phyloP scores from a whole-genome alignment of 805 yeast species.

The Candida jianshihensis region DNA sequence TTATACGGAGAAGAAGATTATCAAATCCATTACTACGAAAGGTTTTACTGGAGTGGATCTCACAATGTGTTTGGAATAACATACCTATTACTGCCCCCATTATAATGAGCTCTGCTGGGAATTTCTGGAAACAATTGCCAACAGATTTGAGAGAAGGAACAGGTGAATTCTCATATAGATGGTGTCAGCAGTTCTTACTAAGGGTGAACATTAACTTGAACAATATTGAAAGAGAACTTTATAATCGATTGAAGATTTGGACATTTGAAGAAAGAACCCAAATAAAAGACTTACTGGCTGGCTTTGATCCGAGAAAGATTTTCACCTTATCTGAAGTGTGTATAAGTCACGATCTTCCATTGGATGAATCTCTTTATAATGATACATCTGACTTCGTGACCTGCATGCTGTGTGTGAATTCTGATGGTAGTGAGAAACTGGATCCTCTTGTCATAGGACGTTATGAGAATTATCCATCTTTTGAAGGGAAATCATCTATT shows the following conservation, averaged over 20 bases:
- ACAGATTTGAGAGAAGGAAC: slow-evolving; percentile 48
- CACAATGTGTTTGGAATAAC: slow-evolving; percentile 60
- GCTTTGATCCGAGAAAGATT: slow-evolving; percentile 43
- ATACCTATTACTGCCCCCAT: slow-evolving; percentile 60
- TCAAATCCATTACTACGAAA: slow-evolving; percentile 50
- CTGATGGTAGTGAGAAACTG: slow-evolving; percentile 56
- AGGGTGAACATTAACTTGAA: slow-evolving; percentile 46
- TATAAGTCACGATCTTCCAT: slow-evolving; percentile 50
- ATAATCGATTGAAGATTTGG: slow-evolving; percentile 50
- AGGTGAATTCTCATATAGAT: slow-evolving; percentile 58
- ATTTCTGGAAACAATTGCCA: slow-evolving; percentile 58
- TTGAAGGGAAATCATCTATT: slow-evolving; percentile 30
- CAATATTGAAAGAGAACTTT: slow-evolving; percentile 37
- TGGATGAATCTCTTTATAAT: slow-evolving; percentile 46
- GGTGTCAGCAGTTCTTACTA: slow-evolving; percentile 41
- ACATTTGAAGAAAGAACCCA: slow-evolving; percentile 47
- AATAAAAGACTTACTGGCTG: slow-evolving; percentile 37
- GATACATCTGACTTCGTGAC: slow-evolving; percentile 39
- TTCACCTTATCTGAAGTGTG: slow-evolving; percentile 58
- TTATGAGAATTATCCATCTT: slow-evolving; percentile 39
- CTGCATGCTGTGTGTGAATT: slow-evolving; percentile 54
- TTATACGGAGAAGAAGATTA: slow-evolving; percentile 38
- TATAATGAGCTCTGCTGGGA: slow-evolving; percentile 53
- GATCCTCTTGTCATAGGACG: slow-evolving; percentile 57
- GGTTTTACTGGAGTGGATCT: slow-evolving; percentile 64